These are phyloP conservation scores for Solanum pennellii DNA, from an alignment of 257 asterid genomes.

Conservation along the genomic window DNA sequence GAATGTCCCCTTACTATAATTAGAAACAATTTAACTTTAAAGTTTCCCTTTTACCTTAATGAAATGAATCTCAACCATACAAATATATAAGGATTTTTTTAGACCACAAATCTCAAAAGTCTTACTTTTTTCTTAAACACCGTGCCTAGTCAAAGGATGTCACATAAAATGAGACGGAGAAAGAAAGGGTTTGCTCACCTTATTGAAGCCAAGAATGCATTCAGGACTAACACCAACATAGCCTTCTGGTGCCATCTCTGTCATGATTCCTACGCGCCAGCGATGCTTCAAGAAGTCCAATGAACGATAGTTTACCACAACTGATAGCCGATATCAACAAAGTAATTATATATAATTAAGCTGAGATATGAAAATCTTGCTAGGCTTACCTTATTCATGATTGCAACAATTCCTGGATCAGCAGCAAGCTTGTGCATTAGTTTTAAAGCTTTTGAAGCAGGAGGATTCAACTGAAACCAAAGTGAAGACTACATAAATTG, in stretches of 20 bases:
- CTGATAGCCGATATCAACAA: not conserved
- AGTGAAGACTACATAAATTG: slow-evolving; percentile 3
- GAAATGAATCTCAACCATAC: not conserved
- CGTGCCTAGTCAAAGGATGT: not conserved
- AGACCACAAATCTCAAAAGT: not conserved
- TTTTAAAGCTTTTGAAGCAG: slow-evolving; percentile 67
- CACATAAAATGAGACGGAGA: not conserved
- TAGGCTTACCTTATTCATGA: slow-evolving; percentile 78
- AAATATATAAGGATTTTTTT: not conserved
- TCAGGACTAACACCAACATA: slow-evolving; percentile 83
- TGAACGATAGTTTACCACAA: slow-evolving; percentile 11
- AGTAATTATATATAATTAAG: not conserved
- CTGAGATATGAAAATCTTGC: not conserved
- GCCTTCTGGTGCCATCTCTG: slow-evolving; percentile 97
- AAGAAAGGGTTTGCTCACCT: slow-evolving; percentile 33
- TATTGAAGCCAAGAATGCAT: slow-evolving; percentile 89
- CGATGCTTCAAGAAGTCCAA: slow-evolving; percentile 55
- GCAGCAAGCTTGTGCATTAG: slow-evolving; percentile 93
- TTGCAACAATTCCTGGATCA: slow-evolving; percentile 89
- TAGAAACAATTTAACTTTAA: not conserved
- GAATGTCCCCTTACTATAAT: not conserved
- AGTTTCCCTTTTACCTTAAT: not conserved
- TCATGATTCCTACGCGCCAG: slow-evolving; percentile 87
- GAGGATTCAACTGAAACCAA: slow-evolving; percentile 65
- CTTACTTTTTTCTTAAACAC: not conserved